A percentile compares a stretch with the other conserved stretches of the same genome.
Evolutionary conservation across 2,329 filamentous ascomycete genomes (phyloP).

Genomic region (Escovopsis sp.): DNA sequence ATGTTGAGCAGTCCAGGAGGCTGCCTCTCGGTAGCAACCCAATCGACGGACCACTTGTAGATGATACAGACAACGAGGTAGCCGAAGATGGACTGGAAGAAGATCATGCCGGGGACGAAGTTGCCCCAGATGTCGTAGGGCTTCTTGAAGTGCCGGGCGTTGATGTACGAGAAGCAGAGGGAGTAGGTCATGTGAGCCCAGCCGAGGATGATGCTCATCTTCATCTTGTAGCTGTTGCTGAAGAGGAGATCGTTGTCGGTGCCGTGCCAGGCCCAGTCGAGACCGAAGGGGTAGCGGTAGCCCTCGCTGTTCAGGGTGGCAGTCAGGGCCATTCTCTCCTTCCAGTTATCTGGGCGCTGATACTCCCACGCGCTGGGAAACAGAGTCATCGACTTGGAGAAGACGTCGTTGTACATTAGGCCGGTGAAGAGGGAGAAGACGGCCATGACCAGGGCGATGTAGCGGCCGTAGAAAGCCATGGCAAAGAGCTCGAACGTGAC

Average conservation of each 20-base stretch:
- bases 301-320: conserved; percentile 50
- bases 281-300: conserved; percentile 86
- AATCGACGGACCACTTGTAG: conserved; percentile 94
- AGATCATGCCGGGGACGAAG: conserved; percentile 96
- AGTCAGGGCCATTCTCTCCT: conserved; percentile 45
- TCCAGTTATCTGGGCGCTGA: conserved; percentile 49
- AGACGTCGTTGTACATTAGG: conserved; percentile 93
- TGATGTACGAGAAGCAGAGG: conserved; percentile 80
- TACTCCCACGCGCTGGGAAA: conserved; percentile 87
- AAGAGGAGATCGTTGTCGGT: conserved; percentile 92
- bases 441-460: conserved; percentile 97
- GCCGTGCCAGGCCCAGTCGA: conserved; percentile 94
- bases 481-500: conserved; percentile 84
- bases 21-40: conserved; percentile 44
- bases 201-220: conserved; percentile 92
- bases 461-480: conserved; percentile 98
- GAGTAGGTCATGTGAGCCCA: conserved; percentile 99
- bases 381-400: conserved; percentile 81
- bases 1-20: conserved; percentile 92
- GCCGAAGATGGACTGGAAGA: conserved; percentile 97
- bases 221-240: conserved; percentile 99
- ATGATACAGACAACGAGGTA: conserved; percentile 89
- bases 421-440: conserved; percentile 95
- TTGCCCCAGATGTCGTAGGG: conserved; percentile 95
- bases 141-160: conserved; percentile 86